Percentiles rank a stretch among this genome's conserved stretches.
Conservation (phyloP, 306 rosid species). For the Malus fusca region DNA sequence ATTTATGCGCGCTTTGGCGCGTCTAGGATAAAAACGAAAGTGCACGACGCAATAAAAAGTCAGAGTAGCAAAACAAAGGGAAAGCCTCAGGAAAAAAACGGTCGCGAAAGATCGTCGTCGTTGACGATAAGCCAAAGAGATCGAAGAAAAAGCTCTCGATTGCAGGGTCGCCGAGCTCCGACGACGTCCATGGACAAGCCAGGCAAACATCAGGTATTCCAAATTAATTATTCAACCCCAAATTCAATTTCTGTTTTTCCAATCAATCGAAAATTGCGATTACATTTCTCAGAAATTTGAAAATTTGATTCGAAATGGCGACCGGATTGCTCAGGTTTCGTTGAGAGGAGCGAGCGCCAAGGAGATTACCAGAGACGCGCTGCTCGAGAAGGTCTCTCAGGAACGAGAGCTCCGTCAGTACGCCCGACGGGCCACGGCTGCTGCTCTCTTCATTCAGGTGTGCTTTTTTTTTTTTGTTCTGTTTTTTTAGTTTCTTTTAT, state of each 20-base stretch:
- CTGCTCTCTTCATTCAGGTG: slow-evolving; percentile 90
- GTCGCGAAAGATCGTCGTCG: neutral
- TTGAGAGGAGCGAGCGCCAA: slow-evolving; percentile 91
- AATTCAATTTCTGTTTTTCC: neutral
- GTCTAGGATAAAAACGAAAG: neutral
- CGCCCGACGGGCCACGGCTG: slow-evolving; percentile 73
- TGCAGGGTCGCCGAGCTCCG: neutral
- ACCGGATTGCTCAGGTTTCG: slow-evolving; percentile 52
- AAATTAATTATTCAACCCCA: neutral
- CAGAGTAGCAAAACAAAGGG: neutral
- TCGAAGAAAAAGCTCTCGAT: neutral
- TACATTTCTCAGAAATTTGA: neutral
- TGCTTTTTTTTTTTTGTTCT: neutral
- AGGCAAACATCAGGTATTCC: slow-evolving; percentile 60
- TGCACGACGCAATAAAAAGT: neutral
- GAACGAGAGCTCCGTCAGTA: slow-evolving; percentile 85
- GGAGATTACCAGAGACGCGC: slow-evolving; percentile 91
- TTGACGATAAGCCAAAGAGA: slow-evolving; percentile 10
- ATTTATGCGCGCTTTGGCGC: neutral
- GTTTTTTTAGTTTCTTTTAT: too few relatives aligned
- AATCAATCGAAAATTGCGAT: neutral
- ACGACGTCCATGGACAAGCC: slow-evolving; percentile 44
- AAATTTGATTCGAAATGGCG: neutral
- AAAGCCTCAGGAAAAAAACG: neutral
- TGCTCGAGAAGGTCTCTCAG: slow-evolving; percentile 72